phyloP scores from a whole-genome alignment of 2,329 filamentous ascomycete genomes.

The Calcarisporium arbuscula region DNA sequence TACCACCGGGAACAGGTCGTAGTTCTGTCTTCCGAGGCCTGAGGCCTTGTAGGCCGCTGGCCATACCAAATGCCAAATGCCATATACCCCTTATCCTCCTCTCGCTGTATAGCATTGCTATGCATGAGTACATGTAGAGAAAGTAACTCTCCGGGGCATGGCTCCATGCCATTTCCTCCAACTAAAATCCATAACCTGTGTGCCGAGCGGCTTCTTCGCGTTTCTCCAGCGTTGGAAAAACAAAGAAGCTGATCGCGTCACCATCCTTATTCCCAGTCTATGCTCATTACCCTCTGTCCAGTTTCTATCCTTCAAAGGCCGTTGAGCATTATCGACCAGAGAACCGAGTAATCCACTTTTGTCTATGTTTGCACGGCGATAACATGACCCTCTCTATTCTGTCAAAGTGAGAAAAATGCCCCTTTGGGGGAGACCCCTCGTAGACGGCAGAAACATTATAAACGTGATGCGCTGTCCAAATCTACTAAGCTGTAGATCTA shows the following conservation, averaged over 20 bases:
- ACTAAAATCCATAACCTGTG: slow-evolving; percentile 30
- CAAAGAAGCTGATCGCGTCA: slow-evolving; percentile 27
- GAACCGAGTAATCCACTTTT: slow-evolving; percentile 60
- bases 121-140: too few relatives aligned
- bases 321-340: slow-evolving; percentile 38
- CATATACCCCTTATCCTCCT: too few relatives aligned
- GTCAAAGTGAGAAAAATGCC: slow-evolving; percentile 35
- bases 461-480: slow-evolving; percentile 29
- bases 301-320: slow-evolving; percentile 25
- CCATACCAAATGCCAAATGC: too few relatives aligned
- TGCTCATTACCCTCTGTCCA: slow-evolving; percentile 25
- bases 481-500: slow-evolving; percentile 26
- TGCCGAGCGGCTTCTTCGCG: slow-evolving; percentile 31
- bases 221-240: slow-evolving; percentile 29
- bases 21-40: slow-evolving; percentile 8
- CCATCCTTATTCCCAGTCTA: slow-evolving; percentile 25
- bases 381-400: slow-evolving; percentile 39
- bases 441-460: slow-evolving; percentile 32
- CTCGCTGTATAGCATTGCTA: too few relatives aligned
- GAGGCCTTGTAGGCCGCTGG: too few relatives aligned
- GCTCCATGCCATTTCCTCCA: slow-evolving; percentile 25
- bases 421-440: slow-evolving; percentile 26
- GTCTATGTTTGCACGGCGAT: slow-evolving; percentile 49
- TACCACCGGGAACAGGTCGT: slow-evolving; percentile 13
- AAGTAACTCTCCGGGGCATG: too few relatives aligned